Base-by-base conservation (phyloP, 2,329 filamentous ascomycete genomes). In the Stagonosporopsis cucurbitacearum region DNA sequence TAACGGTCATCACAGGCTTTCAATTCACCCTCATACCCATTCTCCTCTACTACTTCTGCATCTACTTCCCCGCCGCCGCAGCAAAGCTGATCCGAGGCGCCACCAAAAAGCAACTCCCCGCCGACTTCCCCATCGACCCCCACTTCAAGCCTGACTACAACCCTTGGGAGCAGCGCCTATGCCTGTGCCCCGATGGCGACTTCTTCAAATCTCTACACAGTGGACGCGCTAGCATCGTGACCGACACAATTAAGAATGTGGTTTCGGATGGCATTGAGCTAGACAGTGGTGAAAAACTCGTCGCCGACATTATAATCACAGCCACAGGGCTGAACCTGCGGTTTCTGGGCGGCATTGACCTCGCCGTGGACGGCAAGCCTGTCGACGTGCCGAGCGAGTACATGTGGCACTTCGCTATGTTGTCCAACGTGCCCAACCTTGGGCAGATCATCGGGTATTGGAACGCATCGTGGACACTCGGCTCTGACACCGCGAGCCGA, bases 161-260 rank as follows among this genome's bases (percentile, higher is more conserved):
- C 50, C 80, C 80, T 2, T 82, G 90, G 81, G 83, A 92, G 50
- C 91, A 96, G 72, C 85, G 92, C 0, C 77, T 95, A 7, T 95
- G 91, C 66, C 78, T 91, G 57, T 87, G 77, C n/a, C 83, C 83
- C 0, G 80, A 86, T 51, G 83, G 81, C 19, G 85, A 87, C 66
- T 86, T 86, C 70, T 87, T 84, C 76, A 69, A 78, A 20, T 75
- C 77, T 30, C 75, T 87, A 17, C 77, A 78, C 15, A 67, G 74
- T 1, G 84, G 83, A 28, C 81, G 79, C 51, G 82, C 81, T 1
- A 75, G 78, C 41, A 75, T 87, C n/a, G 80, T 80, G 19, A 86
- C 85, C 3, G 83, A 80, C 53, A 80, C 75, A 3, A 85, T 87
- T 69, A 75, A 81, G 35, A 76, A 69, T 12, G 79, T 87, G 8